These are phyloP conservation scores for Russula sp. DNA, from an alignment of 768 basidiomycete genomes.

Conservation along the genomic window DNA sequence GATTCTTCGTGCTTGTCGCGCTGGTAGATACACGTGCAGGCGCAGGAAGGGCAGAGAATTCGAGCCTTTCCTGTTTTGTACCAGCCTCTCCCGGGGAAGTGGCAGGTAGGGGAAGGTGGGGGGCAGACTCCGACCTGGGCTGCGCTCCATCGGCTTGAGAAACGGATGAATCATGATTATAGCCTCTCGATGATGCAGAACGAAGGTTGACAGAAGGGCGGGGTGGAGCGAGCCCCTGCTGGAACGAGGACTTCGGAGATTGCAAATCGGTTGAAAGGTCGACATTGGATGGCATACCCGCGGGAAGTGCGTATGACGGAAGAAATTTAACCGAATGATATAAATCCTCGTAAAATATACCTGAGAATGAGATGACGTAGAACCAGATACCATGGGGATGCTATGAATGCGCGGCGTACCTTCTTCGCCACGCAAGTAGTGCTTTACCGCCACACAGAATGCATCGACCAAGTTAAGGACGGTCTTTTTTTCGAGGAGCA, in stretches of 20 bases:
- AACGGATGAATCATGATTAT: background rate
- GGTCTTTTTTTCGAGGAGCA: constrained; percentile 62
- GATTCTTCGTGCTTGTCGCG: background rate
- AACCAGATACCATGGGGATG: background rate
- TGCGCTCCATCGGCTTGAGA: background rate
- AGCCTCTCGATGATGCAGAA: background rate
- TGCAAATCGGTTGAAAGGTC: constrained; percentile 26
- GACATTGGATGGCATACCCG: constrained; percentile 40
- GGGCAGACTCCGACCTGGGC: constrained; percentile 4
- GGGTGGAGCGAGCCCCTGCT: background rate
- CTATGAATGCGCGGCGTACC: constrained; percentile 10
- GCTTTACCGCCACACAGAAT: constrained; percentile 59
- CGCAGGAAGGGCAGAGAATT: constrained; percentile 14
- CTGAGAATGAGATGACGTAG: background rate
- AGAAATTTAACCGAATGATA: constrained; percentile 69
- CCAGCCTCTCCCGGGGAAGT: constrained; percentile 9
- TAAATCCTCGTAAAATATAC: constrained; percentile 41
- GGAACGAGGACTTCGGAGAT: constrained; percentile 4
- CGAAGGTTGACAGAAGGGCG: background rate
- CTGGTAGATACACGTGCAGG: constrained; percentile 9
- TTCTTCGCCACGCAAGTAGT: constrained; percentile 39
- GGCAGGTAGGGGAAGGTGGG: constrained; percentile 19
- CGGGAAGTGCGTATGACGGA: constrained; percentile 55
- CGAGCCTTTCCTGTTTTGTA: constrained; percentile 1
- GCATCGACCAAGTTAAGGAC: constrained; percentile 62